Conservation (phyloP, 2,329 filamentous ascomycete genomes). For the Fusarium humuli region DNA sequence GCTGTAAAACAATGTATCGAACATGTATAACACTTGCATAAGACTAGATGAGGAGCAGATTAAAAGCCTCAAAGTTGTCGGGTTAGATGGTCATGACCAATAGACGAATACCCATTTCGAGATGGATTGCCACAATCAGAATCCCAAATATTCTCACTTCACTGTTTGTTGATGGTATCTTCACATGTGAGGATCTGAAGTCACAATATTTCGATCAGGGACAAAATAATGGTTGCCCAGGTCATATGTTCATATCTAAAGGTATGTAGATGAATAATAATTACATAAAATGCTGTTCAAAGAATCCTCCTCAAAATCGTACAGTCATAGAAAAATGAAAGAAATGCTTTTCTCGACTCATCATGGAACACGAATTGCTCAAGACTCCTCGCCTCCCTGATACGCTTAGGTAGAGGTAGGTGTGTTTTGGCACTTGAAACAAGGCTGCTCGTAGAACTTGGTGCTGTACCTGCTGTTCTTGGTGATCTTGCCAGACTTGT, state of each 20-base stretch:
- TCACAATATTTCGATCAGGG: slow-evolving; percentile 5
- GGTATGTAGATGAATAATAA: slow-evolving; percentile 25
- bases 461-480: slow-evolving; percentile 2
- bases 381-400: not conserved
- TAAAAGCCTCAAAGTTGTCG: not conserved
- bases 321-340: slow-evolving; percentile 27
- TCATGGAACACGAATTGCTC: not conserved
- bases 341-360: not conserved
- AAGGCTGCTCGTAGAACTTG: slow-evolving; percentile 34
- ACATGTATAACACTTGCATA: not conserved
- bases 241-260: slow-evolving; percentile 33
- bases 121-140: not conserved
- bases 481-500: slow-evolving; percentile 20
- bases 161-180: not conserved
- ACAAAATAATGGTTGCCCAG: slow-evolving; percentile 28
- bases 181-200: not conserved
- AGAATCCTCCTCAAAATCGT: slow-evolving; percentile 2
- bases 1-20: slow-evolving; percentile 5
- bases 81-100: not conserved
- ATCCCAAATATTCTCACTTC: not conserved
- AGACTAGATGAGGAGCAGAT: not conserved
- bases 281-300: slow-evolving; percentile 34
- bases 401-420: not conserved
- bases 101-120: not conserved
- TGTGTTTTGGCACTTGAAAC: slow-evolving; percentile 18